Evolutionary conservation across 176 grass and related monocot genomes (phyloP).

Genomic region (Musa troglodytarum): DNA sequence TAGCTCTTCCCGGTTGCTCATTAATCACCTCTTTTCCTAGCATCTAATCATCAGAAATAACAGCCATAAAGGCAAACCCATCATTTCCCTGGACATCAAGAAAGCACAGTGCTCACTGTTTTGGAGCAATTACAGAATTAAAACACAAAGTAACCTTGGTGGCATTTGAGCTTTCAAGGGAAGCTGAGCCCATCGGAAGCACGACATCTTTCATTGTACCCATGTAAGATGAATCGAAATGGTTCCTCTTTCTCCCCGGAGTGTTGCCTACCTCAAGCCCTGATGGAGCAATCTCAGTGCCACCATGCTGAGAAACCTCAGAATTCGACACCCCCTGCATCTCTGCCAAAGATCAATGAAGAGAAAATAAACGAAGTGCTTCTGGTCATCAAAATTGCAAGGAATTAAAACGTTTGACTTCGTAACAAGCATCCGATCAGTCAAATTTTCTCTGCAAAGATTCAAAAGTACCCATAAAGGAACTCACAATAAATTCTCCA

Average conservation of each 20-base stretch:
- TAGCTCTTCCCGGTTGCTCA: constrained; percentile 2
- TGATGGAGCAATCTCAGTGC: constrained; percentile 2
- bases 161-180: constrained; percentile 1
- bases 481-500: no score
- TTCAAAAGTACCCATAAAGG: not conserved
- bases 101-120: not conserved
- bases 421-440: not conserved
- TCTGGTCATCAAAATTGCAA: not conserved
- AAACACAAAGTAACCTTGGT: not conserved
- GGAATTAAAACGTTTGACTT: not conserved
- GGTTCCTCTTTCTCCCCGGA: constrained; percentile 6
- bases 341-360: constrained; percentile 7
- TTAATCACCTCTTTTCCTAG: constrained; percentile 9
- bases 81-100: not conserved
- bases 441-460: not conserved
- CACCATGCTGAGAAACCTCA: constrained; percentile 18
- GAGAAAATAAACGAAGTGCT: constrained; percentile 13
- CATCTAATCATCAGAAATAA: constrained; percentile 3
- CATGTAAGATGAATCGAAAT: not conserved
- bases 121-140: not conserved
- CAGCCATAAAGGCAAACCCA: not conserved
- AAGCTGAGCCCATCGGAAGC: constrained; percentile 13
- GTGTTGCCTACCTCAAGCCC: not conserved
- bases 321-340: constrained; percentile 15
- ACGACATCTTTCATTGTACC: constrained; percentile 3